These are phyloP conservation scores for Cladorrhinum samala DNA, from an alignment of 495 filamentous ascomycete genomes.

Conservation along the genomic window DNA sequence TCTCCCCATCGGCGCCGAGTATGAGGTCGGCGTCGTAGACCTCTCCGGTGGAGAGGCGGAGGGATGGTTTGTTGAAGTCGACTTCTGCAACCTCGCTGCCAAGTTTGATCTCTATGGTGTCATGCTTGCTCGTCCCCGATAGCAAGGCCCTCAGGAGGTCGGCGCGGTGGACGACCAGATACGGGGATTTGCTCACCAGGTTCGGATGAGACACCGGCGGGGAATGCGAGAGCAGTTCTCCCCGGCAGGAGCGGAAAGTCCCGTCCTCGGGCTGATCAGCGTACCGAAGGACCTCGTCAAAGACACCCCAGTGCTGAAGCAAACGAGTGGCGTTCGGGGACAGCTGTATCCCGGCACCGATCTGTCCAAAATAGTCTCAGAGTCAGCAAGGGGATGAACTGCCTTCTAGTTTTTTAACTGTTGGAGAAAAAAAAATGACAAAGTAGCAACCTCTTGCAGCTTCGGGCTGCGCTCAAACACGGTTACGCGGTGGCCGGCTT, in stretches of 20 bases:
- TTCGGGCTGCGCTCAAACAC: constrained; percentile 55
- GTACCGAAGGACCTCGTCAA: constrained; percentile 15
- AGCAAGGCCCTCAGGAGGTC: constrained; percentile 48
- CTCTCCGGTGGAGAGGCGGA: constrained; percentile 21
- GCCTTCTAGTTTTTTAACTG: too few relatives aligned
- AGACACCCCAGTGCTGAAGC: constrained; percentile 37
- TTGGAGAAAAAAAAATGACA: background rate
- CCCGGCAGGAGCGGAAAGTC: background rate
- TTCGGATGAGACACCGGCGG: constrained; percentile 28
- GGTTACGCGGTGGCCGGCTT: constrained; percentile 52
- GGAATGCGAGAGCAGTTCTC: constrained; percentile 28
- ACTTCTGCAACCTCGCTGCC: constrained; percentile 28
- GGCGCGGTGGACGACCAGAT: constrained; percentile 50
- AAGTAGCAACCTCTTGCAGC: constrained; percentile 41
- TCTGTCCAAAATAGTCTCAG: too few relatives aligned
- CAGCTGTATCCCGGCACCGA: constrained; percentile 52
- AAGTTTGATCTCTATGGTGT: constrained; percentile 37
- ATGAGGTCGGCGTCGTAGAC: constrained; percentile 42
- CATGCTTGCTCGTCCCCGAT: constrained; percentile 43
- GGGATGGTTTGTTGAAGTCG: constrained; percentile 24
- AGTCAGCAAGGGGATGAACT: constrained; percentile 2
- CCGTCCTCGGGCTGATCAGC: constrained; percentile 16
- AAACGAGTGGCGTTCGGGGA: constrained; percentile 45
- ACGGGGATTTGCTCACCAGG: constrained; percentile 29
- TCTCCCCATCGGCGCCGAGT: constrained; percentile 52